Evolutionary conservation across 257 asterid species (phyloP).

Genomic region (Buddleja alternifolia): DNA sequence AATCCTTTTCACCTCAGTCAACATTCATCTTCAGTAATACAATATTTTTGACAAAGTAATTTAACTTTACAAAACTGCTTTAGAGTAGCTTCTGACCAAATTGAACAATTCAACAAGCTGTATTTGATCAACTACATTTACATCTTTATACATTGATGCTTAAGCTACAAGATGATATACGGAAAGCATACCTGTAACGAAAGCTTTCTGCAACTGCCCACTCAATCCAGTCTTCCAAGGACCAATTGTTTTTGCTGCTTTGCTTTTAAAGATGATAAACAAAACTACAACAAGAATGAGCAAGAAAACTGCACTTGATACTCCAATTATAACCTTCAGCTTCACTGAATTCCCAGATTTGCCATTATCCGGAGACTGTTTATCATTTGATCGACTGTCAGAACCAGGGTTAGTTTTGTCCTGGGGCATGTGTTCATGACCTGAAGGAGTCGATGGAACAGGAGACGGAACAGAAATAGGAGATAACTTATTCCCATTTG

Average conservation of each 20-base stretch:
- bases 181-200: conserved; percentile 69
- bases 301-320: conserved; percentile 44
- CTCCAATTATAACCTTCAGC: conserved; percentile 44
- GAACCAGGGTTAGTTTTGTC: conserved; percentile 29
- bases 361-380: conserved; percentile 22
- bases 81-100: neutral
- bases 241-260: conserved; percentile 62
- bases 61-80: neutral
- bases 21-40: neutral
- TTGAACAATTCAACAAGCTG: conserved; percentile 1
- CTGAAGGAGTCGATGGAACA: conserved; percentile 30
- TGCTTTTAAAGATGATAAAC: conserved; percentile 55
- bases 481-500: conserved; percentile 41
- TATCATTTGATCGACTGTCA: conserved; percentile 26
- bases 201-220: conserved; percentile 93
- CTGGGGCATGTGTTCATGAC: conserved; percentile 27
- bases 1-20: neutral
- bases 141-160: conserved; percentile 5
- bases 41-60: neutral
- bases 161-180: conserved; percentile 3
- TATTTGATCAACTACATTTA: no score
- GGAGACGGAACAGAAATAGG: conserved; percentile 31
- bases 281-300: conserved; percentile 44
- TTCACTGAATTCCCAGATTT: conserved; percentile 41
- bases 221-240: conserved; percentile 96